phyloP scores from a whole-genome alignment of 805 yeast genomes.

The Kuraishia cidri region DNA sequence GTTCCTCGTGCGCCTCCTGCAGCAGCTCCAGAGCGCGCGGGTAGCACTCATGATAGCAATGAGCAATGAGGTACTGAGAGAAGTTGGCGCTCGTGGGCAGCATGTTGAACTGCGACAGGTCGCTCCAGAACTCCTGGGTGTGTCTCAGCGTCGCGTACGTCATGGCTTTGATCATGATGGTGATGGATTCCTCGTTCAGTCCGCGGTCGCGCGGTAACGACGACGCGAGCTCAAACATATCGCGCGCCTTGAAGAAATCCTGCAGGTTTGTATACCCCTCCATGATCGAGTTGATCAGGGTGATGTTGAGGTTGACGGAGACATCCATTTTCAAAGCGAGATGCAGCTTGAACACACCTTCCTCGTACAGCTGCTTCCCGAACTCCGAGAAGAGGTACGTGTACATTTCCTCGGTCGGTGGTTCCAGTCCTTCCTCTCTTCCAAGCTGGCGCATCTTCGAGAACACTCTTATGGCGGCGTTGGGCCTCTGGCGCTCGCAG shows the following conservation, averaged over 20 bases:
- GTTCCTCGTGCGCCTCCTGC: slow-evolving; percentile 36
- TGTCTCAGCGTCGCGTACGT: slow-evolving; percentile 44
- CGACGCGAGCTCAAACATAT: slow-evolving; percentile 50
- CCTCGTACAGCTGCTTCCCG: slow-evolving; percentile 48
- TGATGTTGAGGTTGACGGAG: slow-evolving; percentile 43
- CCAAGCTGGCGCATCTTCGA: slow-evolving; percentile 48
- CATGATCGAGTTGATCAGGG: slow-evolving; percentile 51
- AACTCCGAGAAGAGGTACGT: slow-evolving; percentile 50
- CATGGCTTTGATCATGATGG: slow-evolving; percentile 57
- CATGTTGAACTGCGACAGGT: slow-evolving; percentile 42
- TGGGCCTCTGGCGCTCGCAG: slow-evolving; percentile 43
- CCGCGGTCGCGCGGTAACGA: slow-evolving; percentile 42
- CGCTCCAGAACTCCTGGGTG: slow-evolving; percentile 55
- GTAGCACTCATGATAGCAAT: slow-evolving; percentile 56
- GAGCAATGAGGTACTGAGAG: slow-evolving; percentile 57
- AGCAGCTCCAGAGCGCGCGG: slow-evolving; percentile 46
- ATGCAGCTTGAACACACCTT: slow-evolving; percentile 60
- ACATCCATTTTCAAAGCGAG: slow-evolving; percentile 56
- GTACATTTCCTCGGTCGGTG: slow-evolving; percentile 50
- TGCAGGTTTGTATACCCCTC: slow-evolving; percentile 54
- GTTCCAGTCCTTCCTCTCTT: slow-evolving; percentile 40
- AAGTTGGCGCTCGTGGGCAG: slow-evolving; percentile 42
- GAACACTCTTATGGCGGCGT: slow-evolving; percentile 55
- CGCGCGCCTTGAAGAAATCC: slow-evolving; percentile 46
- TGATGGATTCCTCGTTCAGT: slow-evolving; percentile 52